phyloP scores from a whole-genome alignment of 2,329 filamentous ascomycete genomes.

The Aspergillus fructus region DNA sequence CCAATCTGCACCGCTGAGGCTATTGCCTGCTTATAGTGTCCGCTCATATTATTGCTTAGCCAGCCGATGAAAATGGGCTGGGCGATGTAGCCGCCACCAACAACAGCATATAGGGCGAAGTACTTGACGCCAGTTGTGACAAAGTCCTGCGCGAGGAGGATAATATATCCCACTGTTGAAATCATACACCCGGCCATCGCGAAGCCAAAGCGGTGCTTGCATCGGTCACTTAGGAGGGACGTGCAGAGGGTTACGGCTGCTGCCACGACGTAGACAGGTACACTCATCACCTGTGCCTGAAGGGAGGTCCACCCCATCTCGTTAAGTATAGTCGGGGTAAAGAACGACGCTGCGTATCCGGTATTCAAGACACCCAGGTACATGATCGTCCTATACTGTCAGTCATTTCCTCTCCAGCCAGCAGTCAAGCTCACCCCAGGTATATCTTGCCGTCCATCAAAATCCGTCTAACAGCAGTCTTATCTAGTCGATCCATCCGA shows the following conservation, averaged over 20 bases:
- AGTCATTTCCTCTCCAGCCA: neutral
- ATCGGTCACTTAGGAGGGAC: slow-evolving; percentile 14
- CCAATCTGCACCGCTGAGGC: slow-evolving; percentile 44
- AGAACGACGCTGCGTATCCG: slow-evolving; percentile 19
- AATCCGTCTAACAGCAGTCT: neutral
- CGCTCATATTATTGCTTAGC: slow-evolving; percentile 43
- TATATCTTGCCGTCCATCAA: slow-evolving; percentile 14
- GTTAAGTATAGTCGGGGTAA: slow-evolving; percentile 35
- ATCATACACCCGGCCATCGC: slow-evolving; percentile 11
- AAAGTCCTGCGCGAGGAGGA: slow-evolving; percentile 10
- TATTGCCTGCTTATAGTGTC: slow-evolving; percentile 41
- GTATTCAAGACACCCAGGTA: slow-evolving; percentile 16
- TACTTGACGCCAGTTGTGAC: slow-evolving; percentile 17
- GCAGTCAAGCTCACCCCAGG: slow-evolving; percentile 17
- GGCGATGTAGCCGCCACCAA: slow-evolving; percentile 25
- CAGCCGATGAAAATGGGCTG: slow-evolving; percentile 37
- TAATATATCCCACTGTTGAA: slow-evolving; percentile 12
- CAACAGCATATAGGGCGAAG: slow-evolving; percentile 26
- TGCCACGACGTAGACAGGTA: slow-evolving; percentile 31
- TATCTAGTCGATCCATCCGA: neutral
- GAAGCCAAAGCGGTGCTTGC: slow-evolving; percentile 15
- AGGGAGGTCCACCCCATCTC: slow-evolving; percentile 32
- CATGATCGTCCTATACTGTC: neutral
- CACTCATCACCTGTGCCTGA: slow-evolving; percentile 32
- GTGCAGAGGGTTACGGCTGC: slow-evolving; percentile 24